Conservation (phyloP, 768 basidiomycete species). For the Termitomyces sp. region DNA sequence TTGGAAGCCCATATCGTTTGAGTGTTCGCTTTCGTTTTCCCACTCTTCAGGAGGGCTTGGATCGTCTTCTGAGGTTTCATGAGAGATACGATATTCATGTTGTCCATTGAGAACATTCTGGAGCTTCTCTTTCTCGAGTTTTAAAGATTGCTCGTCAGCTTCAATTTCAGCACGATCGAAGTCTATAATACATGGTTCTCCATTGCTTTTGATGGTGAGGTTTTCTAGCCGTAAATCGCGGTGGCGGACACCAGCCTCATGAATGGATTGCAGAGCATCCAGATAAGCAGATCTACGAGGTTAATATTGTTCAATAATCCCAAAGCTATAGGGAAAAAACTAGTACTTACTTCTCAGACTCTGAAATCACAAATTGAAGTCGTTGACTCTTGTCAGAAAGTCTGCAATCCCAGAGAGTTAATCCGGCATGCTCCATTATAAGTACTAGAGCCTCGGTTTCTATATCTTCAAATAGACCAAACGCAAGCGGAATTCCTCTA, state of each 20-base stretch:
- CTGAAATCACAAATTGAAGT: not conserved
- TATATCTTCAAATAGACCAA: slow-evolving; percentile 4
- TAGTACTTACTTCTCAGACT: not conserved
- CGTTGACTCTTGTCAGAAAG: not conserved
- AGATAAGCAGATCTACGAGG: not conserved
- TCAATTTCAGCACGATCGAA: slow-evolving; percentile 15
- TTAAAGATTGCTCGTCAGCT: not conserved
- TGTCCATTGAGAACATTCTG: not conserved
- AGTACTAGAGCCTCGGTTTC: slow-evolving; percentile 1
- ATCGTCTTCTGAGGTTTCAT: not conserved
- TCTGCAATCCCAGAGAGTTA: not conserved
- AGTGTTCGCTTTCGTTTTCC: not conserved
- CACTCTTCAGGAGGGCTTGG: not conserved
- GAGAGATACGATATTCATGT: not conserved
- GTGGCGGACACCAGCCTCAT: not conserved
- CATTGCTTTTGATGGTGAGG: slow-evolving; percentile 13
- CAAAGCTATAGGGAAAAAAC: not conserved
- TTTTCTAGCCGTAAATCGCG: slow-evolving; percentile 20
- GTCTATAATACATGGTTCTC: slow-evolving; percentile 18
- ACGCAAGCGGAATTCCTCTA: not conserved
- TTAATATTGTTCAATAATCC: too few species aligned
- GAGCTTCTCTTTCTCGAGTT: not conserved
- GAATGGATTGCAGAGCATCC: not conserved
- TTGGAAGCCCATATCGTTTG: not conserved
- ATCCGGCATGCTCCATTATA: slow-evolving; percentile 6